These are phyloP conservation scores for Musa troglodytarum DNA, from an alignment of 176 grass and related monocot species.

Conservation along the genomic window DNA sequence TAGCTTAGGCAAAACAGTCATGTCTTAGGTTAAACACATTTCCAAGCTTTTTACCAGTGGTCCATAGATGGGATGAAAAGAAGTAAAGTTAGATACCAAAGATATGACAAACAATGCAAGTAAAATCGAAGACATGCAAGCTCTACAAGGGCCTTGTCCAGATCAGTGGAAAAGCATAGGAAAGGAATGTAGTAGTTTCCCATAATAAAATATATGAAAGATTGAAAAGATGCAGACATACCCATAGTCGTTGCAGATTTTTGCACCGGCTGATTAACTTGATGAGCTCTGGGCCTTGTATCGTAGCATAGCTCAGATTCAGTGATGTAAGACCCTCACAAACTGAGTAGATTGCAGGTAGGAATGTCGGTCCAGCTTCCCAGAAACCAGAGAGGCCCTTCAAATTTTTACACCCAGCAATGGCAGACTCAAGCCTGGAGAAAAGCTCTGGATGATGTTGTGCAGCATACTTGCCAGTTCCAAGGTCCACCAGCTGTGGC, in stretches of 20 bases:
- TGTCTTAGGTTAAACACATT: background rate
- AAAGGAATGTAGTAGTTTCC: background rate
- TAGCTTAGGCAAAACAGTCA: background rate
- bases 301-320: constrained; percentile 55
- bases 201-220: background rate
- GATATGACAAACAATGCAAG: background rate
- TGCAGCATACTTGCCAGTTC: constrained; percentile 36
- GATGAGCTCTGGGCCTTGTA: constrained; percentile 43
- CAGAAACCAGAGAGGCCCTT: constrained; percentile 47
- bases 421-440: constrained; percentile 37
- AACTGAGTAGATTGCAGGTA: constrained; percentile 52
- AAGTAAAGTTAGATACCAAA: background rate
- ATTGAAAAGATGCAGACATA: constrained; percentile 21
- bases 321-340: constrained; percentile 58
- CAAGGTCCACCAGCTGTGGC: constrained; percentile 46
- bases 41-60: background rate
- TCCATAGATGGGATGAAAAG: background rate
- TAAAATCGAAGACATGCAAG: background rate
- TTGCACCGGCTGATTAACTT: constrained; percentile 59
- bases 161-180: too few relatives aligned
- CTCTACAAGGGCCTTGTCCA: too few relatives aligned
- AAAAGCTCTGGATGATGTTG: constrained; percentile 43
- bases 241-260: constrained; percentile 46
- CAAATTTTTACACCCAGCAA: constrained; percentile 43
- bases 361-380: constrained; percentile 39